A percentile compares a stretch with the other conserved stretches of the same genome.
Evolutionary conservation across 1,284 basidiomycete species (phyloP).

Genomic region (Sanguinoderma infundibulare): DNA sequence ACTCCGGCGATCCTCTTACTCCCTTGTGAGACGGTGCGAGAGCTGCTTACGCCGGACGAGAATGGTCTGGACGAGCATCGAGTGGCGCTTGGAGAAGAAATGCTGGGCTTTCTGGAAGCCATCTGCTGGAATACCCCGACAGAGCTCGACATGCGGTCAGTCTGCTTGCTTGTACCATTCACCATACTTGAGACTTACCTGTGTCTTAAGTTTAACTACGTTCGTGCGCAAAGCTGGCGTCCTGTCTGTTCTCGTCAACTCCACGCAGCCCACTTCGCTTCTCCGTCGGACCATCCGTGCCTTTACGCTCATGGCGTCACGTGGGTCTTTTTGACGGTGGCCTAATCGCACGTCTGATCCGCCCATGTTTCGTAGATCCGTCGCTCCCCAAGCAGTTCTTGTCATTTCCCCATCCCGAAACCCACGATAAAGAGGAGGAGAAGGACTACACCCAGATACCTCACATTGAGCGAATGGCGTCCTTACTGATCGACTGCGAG

Average conservation of each 20-base stretch:
- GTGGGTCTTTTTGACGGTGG: slow-evolving; percentile 41
- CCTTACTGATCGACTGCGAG: slow-evolving; percentile 50
- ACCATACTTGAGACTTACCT: slow-evolving; percentile 2
- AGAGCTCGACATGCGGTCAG: slow-evolving; percentile 49
- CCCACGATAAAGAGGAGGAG: slow-evolving; percentile 9
- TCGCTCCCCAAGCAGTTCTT: slow-evolving; percentile 46
- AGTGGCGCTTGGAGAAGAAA: slow-evolving; percentile 43
- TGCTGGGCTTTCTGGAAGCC: slow-evolving; percentile 55
- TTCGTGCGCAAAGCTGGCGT: slow-evolving; percentile 46
- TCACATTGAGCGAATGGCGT: slow-evolving; percentile 57
- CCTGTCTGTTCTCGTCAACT: slow-evolving; percentile 52
- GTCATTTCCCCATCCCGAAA: slow-evolving; percentile 31
- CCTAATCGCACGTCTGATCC: no score
- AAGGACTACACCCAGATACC: slow-evolving; percentile 42
- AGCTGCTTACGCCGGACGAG: slow-evolving; percentile 41
- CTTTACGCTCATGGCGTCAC: slow-evolving; percentile 58
- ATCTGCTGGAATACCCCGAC: slow-evolving; percentile 53
- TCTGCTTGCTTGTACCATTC: slow-evolving; percentile 3
- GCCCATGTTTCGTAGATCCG: slow-evolving; percentile 36
- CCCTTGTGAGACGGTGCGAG: slow-evolving; percentile 47
- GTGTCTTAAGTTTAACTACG: slow-evolving; percentile 41
- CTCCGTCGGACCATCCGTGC: slow-evolving; percentile 49
- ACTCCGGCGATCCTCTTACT: slow-evolving; percentile 42
- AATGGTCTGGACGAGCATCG: slow-evolving; percentile 28
- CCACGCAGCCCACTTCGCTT: slow-evolving; percentile 53